phyloP scores from a whole-genome alignment of 257 asterid species.

The Gardenia jasminoides region DNA sequence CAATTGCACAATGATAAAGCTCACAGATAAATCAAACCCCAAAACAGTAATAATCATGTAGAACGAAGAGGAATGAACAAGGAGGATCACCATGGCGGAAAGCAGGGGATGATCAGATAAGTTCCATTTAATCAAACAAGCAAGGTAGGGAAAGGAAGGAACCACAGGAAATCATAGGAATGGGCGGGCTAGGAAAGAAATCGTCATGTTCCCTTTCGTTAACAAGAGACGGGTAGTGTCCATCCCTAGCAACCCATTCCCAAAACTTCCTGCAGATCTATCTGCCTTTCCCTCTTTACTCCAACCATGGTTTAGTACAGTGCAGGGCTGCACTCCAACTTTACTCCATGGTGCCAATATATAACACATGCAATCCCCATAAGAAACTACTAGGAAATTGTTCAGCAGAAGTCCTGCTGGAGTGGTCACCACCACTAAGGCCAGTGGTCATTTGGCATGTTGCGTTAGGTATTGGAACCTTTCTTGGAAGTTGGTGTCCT shows the following conservation, averaged over 20 bases:
- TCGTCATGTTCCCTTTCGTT: too few species aligned
- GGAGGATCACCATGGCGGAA: too few species aligned
- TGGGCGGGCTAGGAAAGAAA: conserved; percentile 9
- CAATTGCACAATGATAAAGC: too few species aligned
- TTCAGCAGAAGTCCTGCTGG: too few species aligned
- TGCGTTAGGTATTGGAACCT: not conserved
- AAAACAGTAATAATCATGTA: not conserved
- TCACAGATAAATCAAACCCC: not conserved
- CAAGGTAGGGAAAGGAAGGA: conserved; percentile 4
- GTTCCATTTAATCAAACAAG: not conserved
- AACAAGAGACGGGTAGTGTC: too few species aligned
- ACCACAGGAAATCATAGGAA: conserved; percentile 9
- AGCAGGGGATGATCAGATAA: not conserved
- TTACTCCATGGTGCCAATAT: too few species aligned
- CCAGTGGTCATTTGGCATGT: too few species aligned
- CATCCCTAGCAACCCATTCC: conserved; percentile 11
- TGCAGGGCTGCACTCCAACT: too few species aligned
- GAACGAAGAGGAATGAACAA: not conserved
- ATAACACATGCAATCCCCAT: not conserved
- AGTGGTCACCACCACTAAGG: not conserved
- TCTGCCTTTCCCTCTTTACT: conserved; percentile 1
- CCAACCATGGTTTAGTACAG: too few species aligned
- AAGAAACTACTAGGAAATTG: not conserved
- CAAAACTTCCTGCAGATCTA: conserved; percentile 10
- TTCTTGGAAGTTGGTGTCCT: not conserved